These are phyloP conservation scores for Melanomma pulvis-pyrius DNA, from an alignment of 495 filamentous ascomycete species.

Conservation along the genomic window DNA sequence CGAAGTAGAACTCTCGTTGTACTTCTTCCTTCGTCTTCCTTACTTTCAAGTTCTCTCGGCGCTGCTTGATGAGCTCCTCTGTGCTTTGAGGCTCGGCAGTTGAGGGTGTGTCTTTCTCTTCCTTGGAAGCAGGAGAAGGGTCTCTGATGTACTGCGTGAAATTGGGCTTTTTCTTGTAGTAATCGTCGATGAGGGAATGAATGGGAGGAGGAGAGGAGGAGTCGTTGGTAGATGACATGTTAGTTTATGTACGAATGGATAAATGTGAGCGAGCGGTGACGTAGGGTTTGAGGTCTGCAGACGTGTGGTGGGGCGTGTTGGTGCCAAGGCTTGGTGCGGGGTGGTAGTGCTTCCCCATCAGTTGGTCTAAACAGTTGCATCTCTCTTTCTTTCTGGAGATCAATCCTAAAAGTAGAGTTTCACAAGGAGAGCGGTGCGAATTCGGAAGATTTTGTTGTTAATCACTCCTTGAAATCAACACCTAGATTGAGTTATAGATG, in stretches of 20 bases:
- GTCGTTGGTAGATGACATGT: not conserved
- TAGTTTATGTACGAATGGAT: not conserved
- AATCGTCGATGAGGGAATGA: conserved; percentile 15
- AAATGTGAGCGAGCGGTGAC: conserved; percentile 3
- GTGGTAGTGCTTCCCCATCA: too few relatives aligned
- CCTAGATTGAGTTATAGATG: too few relatives aligned
- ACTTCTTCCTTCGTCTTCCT: not conserved
- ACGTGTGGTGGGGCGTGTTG: not conserved
- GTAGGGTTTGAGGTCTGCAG: not conserved
- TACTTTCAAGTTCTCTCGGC: not conserved
- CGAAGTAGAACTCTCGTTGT: not conserved
- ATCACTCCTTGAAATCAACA: too few relatives aligned
- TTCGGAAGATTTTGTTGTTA: too few relatives aligned
- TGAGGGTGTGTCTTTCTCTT: not conserved
- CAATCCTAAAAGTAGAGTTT: too few relatives aligned
- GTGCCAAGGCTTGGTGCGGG: not conserved
- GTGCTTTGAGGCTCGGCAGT: not conserved
- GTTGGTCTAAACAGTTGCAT: too few relatives aligned
- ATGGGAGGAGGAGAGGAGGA: not conserved
- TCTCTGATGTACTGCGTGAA: conserved; percentile 10
- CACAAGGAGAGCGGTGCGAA: too few relatives aligned
- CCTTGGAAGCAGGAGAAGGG: not conserved
- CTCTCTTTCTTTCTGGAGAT: too few relatives aligned
- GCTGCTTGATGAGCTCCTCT: not conserved
- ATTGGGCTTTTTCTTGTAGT: conserved; percentile 24